Percentiles rank a stretch among this genome's conserved stretches.
Conservation (phyloP, 2,329 filamentous ascomycete species). For the Hypoxylon sp. region DNA sequence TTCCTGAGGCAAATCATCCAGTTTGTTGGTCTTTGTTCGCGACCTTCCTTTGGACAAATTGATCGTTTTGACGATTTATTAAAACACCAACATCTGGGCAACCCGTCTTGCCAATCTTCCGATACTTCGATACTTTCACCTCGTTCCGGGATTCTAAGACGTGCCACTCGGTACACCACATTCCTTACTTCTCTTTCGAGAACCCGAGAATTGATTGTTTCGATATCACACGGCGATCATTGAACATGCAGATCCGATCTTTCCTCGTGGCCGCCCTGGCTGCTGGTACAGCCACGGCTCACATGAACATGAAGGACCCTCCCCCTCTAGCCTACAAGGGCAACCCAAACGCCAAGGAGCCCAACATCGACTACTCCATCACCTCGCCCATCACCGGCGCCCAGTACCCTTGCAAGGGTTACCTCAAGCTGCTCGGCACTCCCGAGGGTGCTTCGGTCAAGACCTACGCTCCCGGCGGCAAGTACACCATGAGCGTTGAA, state of each 20-base stretch:
- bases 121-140: constrained; percentile 21
- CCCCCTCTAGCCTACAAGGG: constrained; percentile 68
- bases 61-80: constrained; percentile 29
- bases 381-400: constrained; percentile 75
- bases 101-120: constrained; percentile 16
- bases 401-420: constrained; percentile 84
- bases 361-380: constrained; percentile 78
- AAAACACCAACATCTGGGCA: constrained; percentile 31
- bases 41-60: constrained; percentile 16
- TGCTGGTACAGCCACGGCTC: constrained; percentile 64
- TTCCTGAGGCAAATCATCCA: constrained; percentile 19
- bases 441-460: constrained; percentile 67
- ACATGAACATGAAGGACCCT: constrained; percentile 71
- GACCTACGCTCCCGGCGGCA: constrained; percentile 73
- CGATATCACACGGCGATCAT: constrained; percentile 35
- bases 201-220: constrained; percentile 40
- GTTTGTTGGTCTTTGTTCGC: constrained; percentile 31
- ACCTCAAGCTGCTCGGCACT: constrained; percentile 65
- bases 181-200: constrained; percentile 36
- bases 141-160: constrained; percentile 35
- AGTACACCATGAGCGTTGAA: constrained; percentile 74
- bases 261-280: constrained; percentile 59
- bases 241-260: constrained; percentile 61
- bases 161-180: constrained; percentile 39
- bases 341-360: constrained; percentile 62